Conservation (phyloP, 2,329 filamentous ascomycete genomes). For the Diatrype stigma region DNA sequence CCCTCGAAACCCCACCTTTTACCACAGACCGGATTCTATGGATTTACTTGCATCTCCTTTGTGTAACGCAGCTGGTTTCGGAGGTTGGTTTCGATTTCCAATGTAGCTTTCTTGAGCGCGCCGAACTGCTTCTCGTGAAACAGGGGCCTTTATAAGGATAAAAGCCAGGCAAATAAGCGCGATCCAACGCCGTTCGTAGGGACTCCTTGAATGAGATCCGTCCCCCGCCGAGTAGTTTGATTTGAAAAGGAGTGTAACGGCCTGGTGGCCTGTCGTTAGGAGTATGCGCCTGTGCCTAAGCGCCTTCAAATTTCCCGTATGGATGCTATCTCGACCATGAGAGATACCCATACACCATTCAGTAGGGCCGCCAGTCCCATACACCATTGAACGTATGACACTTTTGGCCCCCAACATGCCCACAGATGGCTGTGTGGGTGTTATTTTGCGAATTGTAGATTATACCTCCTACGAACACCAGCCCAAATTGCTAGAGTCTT, state of each 20-base stretch:
- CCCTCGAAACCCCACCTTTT: neutral
- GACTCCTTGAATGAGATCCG: slow-evolving; percentile 14
- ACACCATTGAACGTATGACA: neutral
- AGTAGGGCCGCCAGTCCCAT: slow-evolving; percentile 4
- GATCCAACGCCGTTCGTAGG: slow-evolving; percentile 25
- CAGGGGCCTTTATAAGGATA: slow-evolving; percentile 13
- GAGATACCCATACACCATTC: slow-evolving; percentile 14
- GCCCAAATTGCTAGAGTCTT: neutral
- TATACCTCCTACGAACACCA: neutral
- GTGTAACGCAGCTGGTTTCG: neutral
- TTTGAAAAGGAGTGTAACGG: slow-evolving; percentile 25
- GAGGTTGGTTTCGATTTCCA: neutral
- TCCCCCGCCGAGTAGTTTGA: slow-evolving; percentile 16
- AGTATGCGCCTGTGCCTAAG: slow-evolving; percentile 19
- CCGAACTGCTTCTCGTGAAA: slow-evolving; percentile 12
- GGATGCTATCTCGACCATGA: slow-evolving; percentile 18
- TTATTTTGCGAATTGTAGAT: neutral
- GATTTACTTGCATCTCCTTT: neutral
- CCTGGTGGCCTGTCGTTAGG: slow-evolving; percentile 22
- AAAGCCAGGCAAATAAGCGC: slow-evolving; percentile 16
- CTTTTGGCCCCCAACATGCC: slow-evolving; percentile 3
- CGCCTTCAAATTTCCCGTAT: slow-evolving; percentile 16
- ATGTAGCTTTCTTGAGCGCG: slow-evolving; percentile 6
- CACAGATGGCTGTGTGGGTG: neutral
- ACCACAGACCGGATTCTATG: neutral